Evolutionary conservation across 805 yeast genomes (phyloP).

Genomic region (Jamesozyma rosinii): DNA sequence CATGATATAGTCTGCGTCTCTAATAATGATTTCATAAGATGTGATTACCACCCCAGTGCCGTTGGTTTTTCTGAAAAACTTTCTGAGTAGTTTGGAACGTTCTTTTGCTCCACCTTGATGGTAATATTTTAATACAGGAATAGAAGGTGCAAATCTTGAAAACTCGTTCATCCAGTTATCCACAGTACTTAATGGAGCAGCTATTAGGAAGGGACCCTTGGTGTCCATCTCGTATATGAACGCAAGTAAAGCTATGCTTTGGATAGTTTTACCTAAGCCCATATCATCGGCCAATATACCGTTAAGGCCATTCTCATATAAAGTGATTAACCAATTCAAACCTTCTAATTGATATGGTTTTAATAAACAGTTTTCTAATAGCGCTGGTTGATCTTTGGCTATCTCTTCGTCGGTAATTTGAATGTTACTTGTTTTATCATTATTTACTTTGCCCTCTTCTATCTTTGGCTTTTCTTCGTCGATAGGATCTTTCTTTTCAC

Average conservation of each 20-base stretch:
- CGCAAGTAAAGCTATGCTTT: conserved; percentile 70
- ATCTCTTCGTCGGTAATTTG: conserved; percentile 7
- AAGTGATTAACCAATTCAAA: conserved; percentile 77
- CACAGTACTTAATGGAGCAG: conserved; percentile 77
- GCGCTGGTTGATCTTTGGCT: conserved; percentile 42
- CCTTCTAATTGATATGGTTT: conserved; percentile 86
- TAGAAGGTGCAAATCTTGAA: conserved; percentile 57
- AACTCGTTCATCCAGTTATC: conserved; percentile 80
- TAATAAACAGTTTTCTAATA: conserved; percentile 49
- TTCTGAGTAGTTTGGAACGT: conserved; percentile 26
- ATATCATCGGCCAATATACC: conserved; percentile 96
- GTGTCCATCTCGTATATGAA: conserved; percentile 72
- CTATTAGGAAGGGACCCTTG: conserved; percentile 66
- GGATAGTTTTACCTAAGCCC: conserved; percentile 94
- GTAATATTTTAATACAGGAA: conserved; percentile 53
- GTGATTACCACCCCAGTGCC: conserved; percentile 55
- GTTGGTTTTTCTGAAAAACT: conserved; percentile 34
- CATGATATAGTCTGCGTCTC: conserved; percentile 52
- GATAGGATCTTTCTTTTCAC: conserved; percentile 4
- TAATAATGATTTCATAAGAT: conserved; percentile 70
- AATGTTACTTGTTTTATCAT: conserved; percentile 16
- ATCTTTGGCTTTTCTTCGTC: not conserved
- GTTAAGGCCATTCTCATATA: conserved; percentile 87
- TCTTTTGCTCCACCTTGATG: conserved; percentile 47
- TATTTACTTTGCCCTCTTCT: conserved; percentile 17